phyloP scores from a whole-genome alignment of 78 protist genomes.

The Trichosphaerium sp. region DNA sequence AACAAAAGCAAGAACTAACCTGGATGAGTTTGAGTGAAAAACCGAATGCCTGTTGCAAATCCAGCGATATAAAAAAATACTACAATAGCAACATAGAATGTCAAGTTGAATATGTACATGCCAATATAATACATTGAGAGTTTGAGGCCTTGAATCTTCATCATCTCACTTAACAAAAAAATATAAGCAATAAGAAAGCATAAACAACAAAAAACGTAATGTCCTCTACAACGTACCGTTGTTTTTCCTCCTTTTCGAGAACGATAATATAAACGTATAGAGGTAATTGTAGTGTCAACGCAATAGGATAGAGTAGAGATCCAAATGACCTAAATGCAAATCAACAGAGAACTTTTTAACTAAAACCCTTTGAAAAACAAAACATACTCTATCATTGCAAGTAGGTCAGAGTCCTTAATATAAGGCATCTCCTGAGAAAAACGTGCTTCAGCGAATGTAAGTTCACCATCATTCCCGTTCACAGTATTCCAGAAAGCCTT shows the following conservation, averaged over 20 bases:
- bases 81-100: not conserved
- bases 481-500: too few species aligned
- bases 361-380: too few species aligned
- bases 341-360: too few species aligned
- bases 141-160: not conserved
- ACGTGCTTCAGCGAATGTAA: too few species aligned
- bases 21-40: conserved; percentile 5
- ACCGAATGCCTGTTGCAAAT: not conserved
- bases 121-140: not conserved
- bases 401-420: not conserved
- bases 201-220: not conserved
- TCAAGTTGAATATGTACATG: not conserved
- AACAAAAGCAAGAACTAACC: conserved; percentile 11
- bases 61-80: not conserved
- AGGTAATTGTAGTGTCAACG: not conserved
- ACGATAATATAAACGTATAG: not conserved
- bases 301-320: not conserved
- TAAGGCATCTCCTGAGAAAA: not conserved
- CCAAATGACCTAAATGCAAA: too few species aligned
- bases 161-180: not conserved
- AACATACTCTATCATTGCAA: not conserved
- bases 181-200: not conserved
- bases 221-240: not conserved
- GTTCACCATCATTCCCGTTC: too few species aligned
- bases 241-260: not conserved